Evolutionary conservation across 1,139 yeast species (phyloP), one percentile per base, ranked within the genome.

Genomic region (Taiozyma sp.): DNA sequence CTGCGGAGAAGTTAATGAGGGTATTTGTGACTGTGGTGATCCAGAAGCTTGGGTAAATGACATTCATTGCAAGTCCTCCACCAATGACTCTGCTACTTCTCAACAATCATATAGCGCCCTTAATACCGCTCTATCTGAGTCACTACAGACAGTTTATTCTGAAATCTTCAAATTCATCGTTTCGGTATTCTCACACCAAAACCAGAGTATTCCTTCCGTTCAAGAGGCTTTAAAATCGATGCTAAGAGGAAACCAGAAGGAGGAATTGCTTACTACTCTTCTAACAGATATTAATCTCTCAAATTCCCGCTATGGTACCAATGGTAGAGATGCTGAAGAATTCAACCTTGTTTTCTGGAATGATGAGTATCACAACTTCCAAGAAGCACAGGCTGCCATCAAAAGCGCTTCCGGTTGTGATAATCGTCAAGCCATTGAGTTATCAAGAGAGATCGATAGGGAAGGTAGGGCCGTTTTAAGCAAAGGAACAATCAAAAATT

Each of bases 21-120:
- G 92, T 2, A 79, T 85, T 27, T 83, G 88, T 66, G 88, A 83
- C 60, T 83, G 89, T 68, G 88, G 88, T 12, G 88, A 83, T 61
- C 74, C 75, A 3, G 87, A 82, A 60, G 88, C 89, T 0, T 83
- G 84, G 74, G 69, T 67, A 7, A 64, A 48, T 7, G 64, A 68
- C n/a, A 62, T 83, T 45, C 70, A 78, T 54, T 83, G 89, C 62
- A 68, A 63, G 47, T 28, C 32, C 16, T 46, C 28, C n/a, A 27
- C 13, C 13, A 36, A 27, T 32, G 19, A 32, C 6, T 30, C 38
- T 41, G 48, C 49, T 16, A 22, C 41, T 12, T 24, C 9, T 2
- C n/a, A 16, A 7, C 53, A 51, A n/a, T 43, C 44, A 81, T 83
- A 84, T 62, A 89, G 84, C 57, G 87, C 83, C 58, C 74, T 74